Evolutionary conservation across 305 asterid species (phyloP).

Genomic region (Fraxinus platypoda): DNA sequence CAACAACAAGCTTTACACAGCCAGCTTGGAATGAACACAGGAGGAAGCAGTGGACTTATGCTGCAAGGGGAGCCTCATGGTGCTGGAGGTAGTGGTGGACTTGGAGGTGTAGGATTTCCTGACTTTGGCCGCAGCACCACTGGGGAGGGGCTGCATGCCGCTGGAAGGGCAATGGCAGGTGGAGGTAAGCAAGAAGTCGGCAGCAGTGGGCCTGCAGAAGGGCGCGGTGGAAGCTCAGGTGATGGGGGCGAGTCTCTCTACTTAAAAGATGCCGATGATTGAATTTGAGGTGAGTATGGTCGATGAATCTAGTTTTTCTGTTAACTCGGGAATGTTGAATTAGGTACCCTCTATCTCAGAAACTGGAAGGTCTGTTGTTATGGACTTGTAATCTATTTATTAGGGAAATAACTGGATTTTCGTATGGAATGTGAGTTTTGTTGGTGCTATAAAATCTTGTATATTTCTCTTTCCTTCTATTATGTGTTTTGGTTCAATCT

Average conservation of each 20-base stretch:
- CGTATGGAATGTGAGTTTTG: slow-evolving; percentile 1
- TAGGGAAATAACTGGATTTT: slow-evolving; percentile 3
- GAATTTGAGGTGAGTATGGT: slow-evolving; percentile 18
- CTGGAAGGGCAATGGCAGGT: slow-evolving; percentile 27
- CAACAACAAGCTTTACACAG: slow-evolving; percentile 41
- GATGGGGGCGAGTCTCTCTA: slow-evolving; percentile 43
- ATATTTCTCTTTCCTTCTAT: slow-evolving; percentile 1
- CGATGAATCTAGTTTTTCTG: not conserved
- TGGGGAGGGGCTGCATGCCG: slow-evolving; percentile 17
- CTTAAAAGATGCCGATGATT: slow-evolving; percentile 35
- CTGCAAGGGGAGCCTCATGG: slow-evolving; percentile 40
- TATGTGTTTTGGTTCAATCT: not conserved
- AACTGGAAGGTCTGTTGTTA: not conserved
- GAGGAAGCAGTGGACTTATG: slow-evolving; percentile 37
- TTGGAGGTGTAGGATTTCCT: slow-evolving; percentile 33
- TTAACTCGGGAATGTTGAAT: slow-evolving; percentile 1
- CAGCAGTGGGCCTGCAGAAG: slow-evolving; percentile 24
- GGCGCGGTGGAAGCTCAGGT: slow-evolving; percentile 36
- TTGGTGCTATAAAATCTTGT: slow-evolving; percentile 5
- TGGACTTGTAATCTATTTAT: slow-evolving; percentile 14
- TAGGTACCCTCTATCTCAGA: slow-evolving; percentile 9
- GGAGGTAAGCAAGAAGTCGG: slow-evolving; percentile 40
- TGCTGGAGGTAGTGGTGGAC: slow-evolving; percentile 25
- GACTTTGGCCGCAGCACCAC: slow-evolving; percentile 33
- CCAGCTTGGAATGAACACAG: slow-evolving; percentile 41